Conservation (phyloP, 306 rosid species). For the Pachyrhizus erosus region DNA sequence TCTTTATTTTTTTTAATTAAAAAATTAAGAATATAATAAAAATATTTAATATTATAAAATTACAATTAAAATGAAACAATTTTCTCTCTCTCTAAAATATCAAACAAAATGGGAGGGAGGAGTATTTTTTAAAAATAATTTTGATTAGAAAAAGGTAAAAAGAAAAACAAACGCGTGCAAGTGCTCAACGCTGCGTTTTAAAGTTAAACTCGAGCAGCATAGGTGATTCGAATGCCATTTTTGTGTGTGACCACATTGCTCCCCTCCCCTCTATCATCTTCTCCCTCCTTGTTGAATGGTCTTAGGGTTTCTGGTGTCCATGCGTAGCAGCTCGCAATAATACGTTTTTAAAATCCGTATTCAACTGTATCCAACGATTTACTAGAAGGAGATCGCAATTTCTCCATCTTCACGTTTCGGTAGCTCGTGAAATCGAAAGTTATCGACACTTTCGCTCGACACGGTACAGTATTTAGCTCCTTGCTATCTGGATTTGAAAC, state of each 20-base stretch:
- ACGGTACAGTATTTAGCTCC: slow-evolving; percentile 33
- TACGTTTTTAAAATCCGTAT: not conserved
- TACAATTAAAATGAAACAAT: not conserved
- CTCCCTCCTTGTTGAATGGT: not conserved
- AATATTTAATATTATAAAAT: not conserved
- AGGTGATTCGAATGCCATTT: slow-evolving; percentile 19
- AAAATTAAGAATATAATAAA: not conserved
- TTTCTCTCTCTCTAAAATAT: not conserved
- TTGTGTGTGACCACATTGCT: slow-evolving; percentile 26
- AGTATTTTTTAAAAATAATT: not conserved
- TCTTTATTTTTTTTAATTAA: not conserved
- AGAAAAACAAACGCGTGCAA: not conserved
- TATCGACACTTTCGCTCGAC: slow-evolving; percentile 13
- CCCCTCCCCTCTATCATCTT: slow-evolving; percentile 24
- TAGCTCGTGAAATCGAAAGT: slow-evolving; percentile 19
- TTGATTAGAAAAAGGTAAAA: not conserved
- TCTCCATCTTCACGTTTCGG: not conserved
- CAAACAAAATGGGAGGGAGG: not conserved
- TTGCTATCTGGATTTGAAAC: not conserved
- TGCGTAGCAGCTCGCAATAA: slow-evolving; percentile 1
- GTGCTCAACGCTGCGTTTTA: slow-evolving; percentile 40
- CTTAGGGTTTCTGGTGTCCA: slow-evolving; percentile 48
- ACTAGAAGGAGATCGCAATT: not conserved
- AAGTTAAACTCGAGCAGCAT: slow-evolving; percentile 11
- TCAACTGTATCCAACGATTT: slow-evolving; percentile 14